Base-by-base conservation (phyloP, 257 asterid genomes). In the Primulina eburnea region DNA sequence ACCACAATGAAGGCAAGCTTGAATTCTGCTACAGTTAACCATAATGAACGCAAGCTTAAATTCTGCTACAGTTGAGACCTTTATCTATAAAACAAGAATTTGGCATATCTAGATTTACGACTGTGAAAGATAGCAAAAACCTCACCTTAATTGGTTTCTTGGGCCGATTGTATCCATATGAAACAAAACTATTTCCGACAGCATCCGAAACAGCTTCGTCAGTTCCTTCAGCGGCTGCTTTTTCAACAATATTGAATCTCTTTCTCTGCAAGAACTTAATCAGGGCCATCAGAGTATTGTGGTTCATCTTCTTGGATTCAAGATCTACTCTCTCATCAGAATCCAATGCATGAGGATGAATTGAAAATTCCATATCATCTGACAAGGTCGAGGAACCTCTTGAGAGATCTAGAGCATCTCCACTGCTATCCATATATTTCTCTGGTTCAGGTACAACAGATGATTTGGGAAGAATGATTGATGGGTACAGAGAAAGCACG, bases 141-240 rank as follows among this genome's bases (percentile, higher is more conserved):
- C 71, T 78, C 83, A 89, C 99, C 89, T 89, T 91, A 79, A 43
- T 73, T 38, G 85, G 71, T 82, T 85, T 91, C 79, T 86, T 88
- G 33, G 81, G 70, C 59, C 96, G 89, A 71, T 67, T 78, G 79
- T 79, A 82, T 53, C 91, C 89, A 74, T 89, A 94, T 72, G 90
- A 77, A 75, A 75, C 84, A 76, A 86, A 87, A 77, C 73, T 85
- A 77, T 84, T 85, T 73, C 97, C 96, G 26, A 93, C 96, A 40
- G 90, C 97, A 86, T 91, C 96, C 75, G 95, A 94, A 82, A 94
- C 99, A 65, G 85, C 96, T 84, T 94, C 99, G 78, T 91, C 99
- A 65, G 99, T 91, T 79, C 96, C 96, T 84, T 94, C 99, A 12
- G 97, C 89, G 21, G 99, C 86, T 73, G 99, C 99, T 82, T 88